phyloP scores from a whole-genome alignment of 2,329 filamentous ascomycete species.

The Xylaria sp. region DNA sequence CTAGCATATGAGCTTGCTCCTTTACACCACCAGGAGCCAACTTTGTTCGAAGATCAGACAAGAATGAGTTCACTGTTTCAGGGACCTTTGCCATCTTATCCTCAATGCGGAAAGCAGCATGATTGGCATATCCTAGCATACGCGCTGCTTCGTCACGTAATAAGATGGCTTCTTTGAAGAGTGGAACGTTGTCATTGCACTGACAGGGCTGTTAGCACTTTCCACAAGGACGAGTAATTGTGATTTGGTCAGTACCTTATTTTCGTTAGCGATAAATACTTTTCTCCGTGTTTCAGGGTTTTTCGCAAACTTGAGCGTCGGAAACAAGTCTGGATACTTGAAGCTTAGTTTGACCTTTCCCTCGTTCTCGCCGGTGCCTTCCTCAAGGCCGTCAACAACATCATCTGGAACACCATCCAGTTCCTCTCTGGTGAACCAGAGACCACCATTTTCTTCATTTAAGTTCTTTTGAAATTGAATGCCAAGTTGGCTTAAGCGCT shows the following conservation, averaged over 20 bases:
- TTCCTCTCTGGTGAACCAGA: conserved; percentile 81
- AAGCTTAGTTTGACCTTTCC: conserved; percentile 80
- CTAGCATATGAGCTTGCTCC: conserved; percentile 76
- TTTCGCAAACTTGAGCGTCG: conserved; percentile 79
- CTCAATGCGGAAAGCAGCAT: conserved; percentile 80
- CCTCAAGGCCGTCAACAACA: conserved; percentile 73
- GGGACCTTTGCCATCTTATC: conserved; percentile 88
- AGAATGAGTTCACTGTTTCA: conserved; percentile 76
- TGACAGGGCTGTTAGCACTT: conserved; percentile 40
- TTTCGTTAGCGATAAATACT: conserved; percentile 80
- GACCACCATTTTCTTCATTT: conserved; percentile 83
- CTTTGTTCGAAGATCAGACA: conserved; percentile 74
- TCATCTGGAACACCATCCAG: conserved; percentile 80
- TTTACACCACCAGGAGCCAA: conserved; percentile 75
- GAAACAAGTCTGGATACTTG: conserved; percentile 86
- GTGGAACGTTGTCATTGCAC: conserved; percentile 75
- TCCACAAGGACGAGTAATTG: too few relatives aligned
- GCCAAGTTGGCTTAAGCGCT: conserved; percentile 77
- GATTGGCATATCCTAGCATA: conserved; percentile 79
- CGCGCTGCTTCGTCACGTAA: conserved; percentile 83
- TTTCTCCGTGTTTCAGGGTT: conserved; percentile 75
- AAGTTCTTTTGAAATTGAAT: conserved; percentile 83
- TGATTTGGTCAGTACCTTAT: conserved; percentile 66
- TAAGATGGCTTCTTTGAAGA: conserved; percentile 80
- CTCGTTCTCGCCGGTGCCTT: conserved; percentile 77